phyloP scores from a whole-genome alignment of 306 rosid species.

The Cucumis sativus region DNA sequence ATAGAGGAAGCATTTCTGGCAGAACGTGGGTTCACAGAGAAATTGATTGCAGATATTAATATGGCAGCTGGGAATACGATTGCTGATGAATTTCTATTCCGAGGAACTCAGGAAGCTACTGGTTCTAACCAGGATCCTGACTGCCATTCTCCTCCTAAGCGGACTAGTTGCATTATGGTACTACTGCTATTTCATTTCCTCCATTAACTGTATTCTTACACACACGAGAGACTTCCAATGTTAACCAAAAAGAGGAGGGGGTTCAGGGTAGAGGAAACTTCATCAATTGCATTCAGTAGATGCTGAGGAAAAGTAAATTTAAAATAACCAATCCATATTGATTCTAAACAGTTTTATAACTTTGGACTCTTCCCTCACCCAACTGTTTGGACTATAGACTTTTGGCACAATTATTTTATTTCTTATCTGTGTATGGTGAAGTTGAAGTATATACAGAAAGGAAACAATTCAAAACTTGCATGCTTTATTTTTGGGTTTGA shows the following conservation, averaged over 20 bases:
- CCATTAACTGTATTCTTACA: background rate
- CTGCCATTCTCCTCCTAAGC: conserved; percentile 30
- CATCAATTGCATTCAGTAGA: too few relatives aligned
- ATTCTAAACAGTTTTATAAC: too few relatives aligned
- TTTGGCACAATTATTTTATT: too few relatives aligned
- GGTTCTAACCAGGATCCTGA: conserved; percentile 63
- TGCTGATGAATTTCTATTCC: conserved; percentile 45
- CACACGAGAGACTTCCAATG: background rate
- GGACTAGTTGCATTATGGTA: conserved; percentile 31
- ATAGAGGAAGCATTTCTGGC: conserved; percentile 94
- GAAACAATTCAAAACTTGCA: too few relatives aligned
- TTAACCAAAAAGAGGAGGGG: background rate
- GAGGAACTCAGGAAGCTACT: conserved; percentile 47
- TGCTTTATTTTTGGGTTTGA: too few relatives aligned
- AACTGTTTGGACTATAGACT: too few relatives aligned
- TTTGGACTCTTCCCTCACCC: too few relatives aligned
- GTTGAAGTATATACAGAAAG: too few relatives aligned
- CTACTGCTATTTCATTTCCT: background rate
- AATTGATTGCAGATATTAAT: conserved; percentile 78
- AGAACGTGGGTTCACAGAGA: conserved; percentile 86
- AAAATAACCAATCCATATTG: background rate
- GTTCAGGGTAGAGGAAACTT: too few relatives aligned
- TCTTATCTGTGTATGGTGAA: too few relatives aligned
- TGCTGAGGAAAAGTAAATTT: background rate
- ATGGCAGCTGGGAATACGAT: conserved; percentile 67